These are phyloP conservation scores for Akebia trifoliata DNA, from an alignment of 164 flowering plant genomes.

Conservation along the genomic window DNA sequence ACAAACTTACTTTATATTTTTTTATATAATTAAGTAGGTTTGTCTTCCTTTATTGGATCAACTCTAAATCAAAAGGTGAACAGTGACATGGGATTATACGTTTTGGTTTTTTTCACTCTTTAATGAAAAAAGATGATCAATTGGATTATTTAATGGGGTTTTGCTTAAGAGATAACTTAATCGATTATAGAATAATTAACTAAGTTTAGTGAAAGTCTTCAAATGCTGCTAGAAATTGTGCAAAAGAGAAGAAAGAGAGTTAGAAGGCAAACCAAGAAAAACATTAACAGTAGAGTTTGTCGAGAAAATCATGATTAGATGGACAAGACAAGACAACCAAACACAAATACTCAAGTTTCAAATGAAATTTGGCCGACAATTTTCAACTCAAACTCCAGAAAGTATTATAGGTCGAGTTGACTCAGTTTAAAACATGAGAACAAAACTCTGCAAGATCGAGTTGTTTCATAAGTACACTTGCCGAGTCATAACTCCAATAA, in stretches of 20 bases:
- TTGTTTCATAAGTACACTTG: too few relatives aligned
- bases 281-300: neutral
- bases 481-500: too few relatives aligned
- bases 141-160: neutral
- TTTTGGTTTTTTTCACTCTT: neutral
- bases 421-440: too few relatives aligned
- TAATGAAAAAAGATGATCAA: neutral
- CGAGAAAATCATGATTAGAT: slow-evolving; percentile 4
- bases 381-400: neutral
- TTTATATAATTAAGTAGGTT: neutral
- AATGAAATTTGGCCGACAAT: slow-evolving; percentile 7
- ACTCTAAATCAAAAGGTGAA: slow-evolving; percentile 3
- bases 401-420: too few relatives aligned
- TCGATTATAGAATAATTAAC: slow-evolving; percentile 14
- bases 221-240: neutral
- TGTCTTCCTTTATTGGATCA: slow-evolving; percentile 8
- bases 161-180: slow-evolving; percentile 4
- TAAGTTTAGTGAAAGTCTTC: slow-evolving; percentile 6
- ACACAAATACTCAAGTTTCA: neutral
- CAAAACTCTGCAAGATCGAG: too few relatives aligned
- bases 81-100: neutral
- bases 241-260: neutral
- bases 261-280: neutral
- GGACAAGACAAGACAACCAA: neutral
- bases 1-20: neutral